Percentiles rank a stretch among this genome's conserved stretches.
phyloP scores from a whole-genome alignment of 768 basidiomycete species.

The Hortiboletus campestris region DNA sequence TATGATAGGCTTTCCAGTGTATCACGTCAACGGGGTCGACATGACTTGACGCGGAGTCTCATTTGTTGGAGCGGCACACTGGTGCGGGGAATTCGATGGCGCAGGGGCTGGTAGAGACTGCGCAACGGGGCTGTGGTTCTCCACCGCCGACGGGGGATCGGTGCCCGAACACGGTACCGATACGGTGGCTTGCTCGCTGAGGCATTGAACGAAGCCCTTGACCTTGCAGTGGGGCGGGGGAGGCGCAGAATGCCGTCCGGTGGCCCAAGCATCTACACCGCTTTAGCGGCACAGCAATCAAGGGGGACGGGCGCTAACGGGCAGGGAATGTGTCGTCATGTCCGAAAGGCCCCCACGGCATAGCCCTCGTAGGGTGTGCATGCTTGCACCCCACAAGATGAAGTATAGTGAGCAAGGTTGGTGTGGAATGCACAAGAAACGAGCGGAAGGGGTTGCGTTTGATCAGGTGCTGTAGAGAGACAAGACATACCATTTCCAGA shows the following conservation, averaged over 20 bases:
- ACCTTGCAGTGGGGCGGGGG: constrained; percentile 2
- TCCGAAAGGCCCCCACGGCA: not conserved
- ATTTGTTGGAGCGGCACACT: not conserved
- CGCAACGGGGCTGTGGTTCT: constrained; percentile 21
- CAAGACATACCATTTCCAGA: constrained; percentile 25
- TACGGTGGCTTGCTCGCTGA: not conserved
- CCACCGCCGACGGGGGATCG: constrained; percentile 15
- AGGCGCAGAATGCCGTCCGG: constrained; percentile 19
- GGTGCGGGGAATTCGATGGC: constrained; percentile 2
- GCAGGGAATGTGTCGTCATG: not conserved
- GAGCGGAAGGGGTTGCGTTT: not conserved
- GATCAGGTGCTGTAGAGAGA: constrained; percentile 12
- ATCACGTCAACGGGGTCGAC: constrained; percentile 18
- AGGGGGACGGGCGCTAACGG: not conserved
- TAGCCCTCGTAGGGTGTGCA: constrained; percentile 2
- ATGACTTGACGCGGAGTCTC: constrained; percentile 5
- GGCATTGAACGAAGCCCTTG: not conserved
- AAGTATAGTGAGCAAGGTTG: not conserved
- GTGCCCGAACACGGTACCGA: not conserved
- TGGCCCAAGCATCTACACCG: constrained; percentile 19
- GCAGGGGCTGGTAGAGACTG: constrained; percentile 8
- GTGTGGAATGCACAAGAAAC: not conserved
- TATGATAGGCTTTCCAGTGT: constrained; percentile 27
- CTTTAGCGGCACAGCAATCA: constrained; percentile 24
- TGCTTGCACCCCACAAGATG: not conserved